Conservation (phyloP, 2,329 filamentous ascomycete genomes). For the Tothia fuscella region DNA sequence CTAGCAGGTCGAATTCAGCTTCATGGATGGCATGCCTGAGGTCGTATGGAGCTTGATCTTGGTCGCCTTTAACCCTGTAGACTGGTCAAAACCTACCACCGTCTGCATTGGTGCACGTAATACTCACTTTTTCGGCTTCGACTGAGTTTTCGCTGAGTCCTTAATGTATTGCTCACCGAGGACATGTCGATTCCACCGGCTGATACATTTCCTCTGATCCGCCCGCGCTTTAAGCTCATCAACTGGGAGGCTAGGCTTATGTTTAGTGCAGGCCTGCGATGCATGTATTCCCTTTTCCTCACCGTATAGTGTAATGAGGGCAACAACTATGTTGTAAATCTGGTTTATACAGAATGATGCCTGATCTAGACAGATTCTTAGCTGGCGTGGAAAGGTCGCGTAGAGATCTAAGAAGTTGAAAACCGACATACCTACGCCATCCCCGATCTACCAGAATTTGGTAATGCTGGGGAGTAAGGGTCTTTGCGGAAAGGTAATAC, state of each 20-base stretch:
- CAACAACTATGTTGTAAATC: conserved; percentile 75
- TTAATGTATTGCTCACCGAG: conserved; percentile 56
- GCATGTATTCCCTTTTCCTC: conserved; percentile 9
- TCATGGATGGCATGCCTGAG: conserved; percentile 57
- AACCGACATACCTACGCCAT: conserved; percentile 56
- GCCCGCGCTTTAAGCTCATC: conserved; percentile 51
- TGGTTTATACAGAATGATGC: conserved; percentile 61
- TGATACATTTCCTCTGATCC: conserved; percentile 63
- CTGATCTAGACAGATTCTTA: conserved; percentile 28
- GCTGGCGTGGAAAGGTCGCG: conserved; percentile 6
- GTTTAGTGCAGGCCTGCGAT: neutral
- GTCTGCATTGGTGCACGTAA: no score
- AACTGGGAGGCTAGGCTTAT: conserved; percentile 45
- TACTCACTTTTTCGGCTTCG: conserved; percentile 55
- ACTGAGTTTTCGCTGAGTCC: conserved; percentile 51
- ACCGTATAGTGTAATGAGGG: conserved; percentile 73
- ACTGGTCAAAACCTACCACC: no score
- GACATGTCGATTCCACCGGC: conserved; percentile 63
- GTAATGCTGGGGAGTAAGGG: conserved; percentile 54
- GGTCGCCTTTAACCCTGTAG: no score
- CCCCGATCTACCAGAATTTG: conserved; percentile 61
- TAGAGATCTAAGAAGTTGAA: conserved; percentile 10
- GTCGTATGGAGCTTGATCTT: no score
- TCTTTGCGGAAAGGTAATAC: conserved; percentile 55
- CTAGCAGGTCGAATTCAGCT: conserved; percentile 36